Base-by-base conservation (phyloP, 805 yeast species). In the Yamadazyma phyllophila region DNA sequence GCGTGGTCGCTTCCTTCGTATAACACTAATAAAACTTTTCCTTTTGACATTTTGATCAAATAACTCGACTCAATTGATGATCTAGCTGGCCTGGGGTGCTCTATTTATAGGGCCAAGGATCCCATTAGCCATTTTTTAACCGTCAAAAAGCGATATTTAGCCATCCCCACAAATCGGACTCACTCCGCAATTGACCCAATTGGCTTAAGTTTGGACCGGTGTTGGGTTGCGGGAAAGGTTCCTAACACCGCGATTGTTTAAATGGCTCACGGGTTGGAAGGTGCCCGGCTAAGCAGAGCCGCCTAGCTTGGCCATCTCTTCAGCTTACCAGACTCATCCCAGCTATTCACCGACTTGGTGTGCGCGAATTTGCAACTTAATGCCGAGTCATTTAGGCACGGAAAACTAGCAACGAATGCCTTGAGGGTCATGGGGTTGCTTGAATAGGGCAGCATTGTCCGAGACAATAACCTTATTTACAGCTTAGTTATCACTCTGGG, bases 1-100 rank as follows among this genome's bases (percentile, higher is more conserved):
- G 88, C 88, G 57, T 81, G 85, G 32, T 66, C 55, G 39, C 77
- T 78, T 46, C 83, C 87, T 51, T 67, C 65, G 71, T 81, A 82
- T 52, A 82, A 71, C 43, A 81, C 83, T 45, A 81, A 66, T 51
- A 82, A 72, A 46, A 82, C 75, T 46, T 66, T 67, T 62, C 63
- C 61, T 42, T 59, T 60, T 12, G 62, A 43, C 63, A 59, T 59
- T 39, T 27, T 16, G 13, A 40, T 33, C 26, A 20, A 33, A 26
- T 26, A 11, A 24, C 11, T 26, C 2, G n/a, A 36, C 26, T 37
- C 32, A 26, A 37, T 26, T 37, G 32, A 37, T 26, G 20, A 15
- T n/a, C n/a, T n/a, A n/a, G n/a, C 26, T 26, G 26, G 31, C 33
- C 13, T 7, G 12, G 34, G 30, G 13, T n/a, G 4, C 14, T 26